A percentile compares a stretch with the other conserved stretches of the same genome.
phyloP scores from a whole-genome alignment of 2,329 filamentous ascomycete genomes.

The Penicillium sp. region DNA sequence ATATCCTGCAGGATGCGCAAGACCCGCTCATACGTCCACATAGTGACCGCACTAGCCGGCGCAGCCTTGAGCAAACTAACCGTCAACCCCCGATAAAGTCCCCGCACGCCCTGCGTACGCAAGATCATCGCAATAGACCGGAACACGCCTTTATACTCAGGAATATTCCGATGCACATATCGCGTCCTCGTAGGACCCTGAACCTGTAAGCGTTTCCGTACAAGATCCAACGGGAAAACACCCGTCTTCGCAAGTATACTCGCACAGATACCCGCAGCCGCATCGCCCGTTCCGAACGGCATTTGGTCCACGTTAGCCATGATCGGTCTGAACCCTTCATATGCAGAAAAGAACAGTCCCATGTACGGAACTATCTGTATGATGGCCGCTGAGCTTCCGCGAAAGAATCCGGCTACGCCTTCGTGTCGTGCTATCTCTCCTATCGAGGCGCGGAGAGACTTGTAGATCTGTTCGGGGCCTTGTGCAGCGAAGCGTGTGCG shows the following conservation, averaged over 20 bases:
- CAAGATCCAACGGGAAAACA: constrained; percentile 90
- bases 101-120: constrained; percentile 70
- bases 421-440: constrained; percentile 73
- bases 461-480: constrained; percentile 76
- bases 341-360: constrained; percentile 91
- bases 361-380: constrained; percentile 93
- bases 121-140: constrained; percentile 69
- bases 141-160: constrained; percentile 71
- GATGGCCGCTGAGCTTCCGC: constrained; percentile 77
- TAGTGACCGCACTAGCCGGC: constrained; percentile 86
- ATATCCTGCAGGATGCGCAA: constrained; percentile 59
- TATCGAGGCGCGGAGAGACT: constrained; percentile 67
- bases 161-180: constrained; percentile 87
- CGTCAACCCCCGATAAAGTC: constrained; percentile 82
- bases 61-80: constrained; percentile 92
- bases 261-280: constrained; percentile 75
- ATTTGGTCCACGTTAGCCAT: constrained; percentile 49
- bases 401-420: constrained; percentile 79
- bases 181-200: constrained; percentile 79
- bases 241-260: constrained; percentile 82
- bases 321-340: constrained; percentile 71
- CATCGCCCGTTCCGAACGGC: constrained; percentile 77
- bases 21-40: constrained; percentile 88
- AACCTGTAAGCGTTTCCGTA: constrained; percentile 90
- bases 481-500: constrained; percentile 97